A percentile compares a stretch with the other conserved stretches of the same genome.
phyloP scores from a whole-genome alignment of 805 yeast species.

The Groenewaldozyma tartarivorans region DNA sequence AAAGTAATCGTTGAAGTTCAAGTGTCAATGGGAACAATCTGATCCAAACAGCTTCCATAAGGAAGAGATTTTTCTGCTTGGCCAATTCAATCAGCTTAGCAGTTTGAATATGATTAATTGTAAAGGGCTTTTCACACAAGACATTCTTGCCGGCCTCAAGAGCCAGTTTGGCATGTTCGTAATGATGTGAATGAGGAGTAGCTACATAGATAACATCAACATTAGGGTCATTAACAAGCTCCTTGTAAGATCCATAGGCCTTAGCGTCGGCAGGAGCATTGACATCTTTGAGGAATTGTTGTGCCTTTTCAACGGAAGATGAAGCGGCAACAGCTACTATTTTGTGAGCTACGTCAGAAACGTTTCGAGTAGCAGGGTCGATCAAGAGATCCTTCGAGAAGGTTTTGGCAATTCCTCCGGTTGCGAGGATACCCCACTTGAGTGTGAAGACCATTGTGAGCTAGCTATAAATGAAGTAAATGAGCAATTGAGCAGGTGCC shows the following conservation, averaged over 20 bases:
- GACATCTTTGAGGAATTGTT: constrained; percentile 16
- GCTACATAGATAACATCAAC: constrained; percentile 47
- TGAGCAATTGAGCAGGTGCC: too few species aligned
- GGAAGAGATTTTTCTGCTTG: constrained; percentile 32
- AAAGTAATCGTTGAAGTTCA: constrained; percentile 30
- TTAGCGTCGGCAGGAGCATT: constrained; percentile 11
- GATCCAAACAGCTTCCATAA: constrained; percentile 45
- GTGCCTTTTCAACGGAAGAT: constrained; percentile 17
- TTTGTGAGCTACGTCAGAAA: constrained; percentile 20
- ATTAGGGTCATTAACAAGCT: constrained; percentile 33
- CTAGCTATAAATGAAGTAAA: too few species aligned
- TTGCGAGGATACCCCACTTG: constrained; percentile 22
- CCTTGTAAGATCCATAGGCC: constrained; percentile 30
- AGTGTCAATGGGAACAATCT: constrained; percentile 35
- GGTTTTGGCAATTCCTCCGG: constrained; percentile 23
- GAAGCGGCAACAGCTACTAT: constrained; percentile 23
- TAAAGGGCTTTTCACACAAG: constrained; percentile 47
- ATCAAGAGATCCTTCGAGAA: constrained; percentile 20
- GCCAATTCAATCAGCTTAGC: constrained; percentile 36
- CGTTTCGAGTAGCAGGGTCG: constrained; percentile 17
- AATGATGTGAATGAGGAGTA: constrained; percentile 45
- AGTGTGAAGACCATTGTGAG: constrained; percentile 19
- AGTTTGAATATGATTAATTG: constrained; percentile 39
- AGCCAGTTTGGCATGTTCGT: constrained; percentile 36
- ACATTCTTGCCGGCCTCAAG: constrained; percentile 40